phyloP scores from a whole-genome alignment of 305 asterid species.

The Fraxinus baroniana region DNA sequence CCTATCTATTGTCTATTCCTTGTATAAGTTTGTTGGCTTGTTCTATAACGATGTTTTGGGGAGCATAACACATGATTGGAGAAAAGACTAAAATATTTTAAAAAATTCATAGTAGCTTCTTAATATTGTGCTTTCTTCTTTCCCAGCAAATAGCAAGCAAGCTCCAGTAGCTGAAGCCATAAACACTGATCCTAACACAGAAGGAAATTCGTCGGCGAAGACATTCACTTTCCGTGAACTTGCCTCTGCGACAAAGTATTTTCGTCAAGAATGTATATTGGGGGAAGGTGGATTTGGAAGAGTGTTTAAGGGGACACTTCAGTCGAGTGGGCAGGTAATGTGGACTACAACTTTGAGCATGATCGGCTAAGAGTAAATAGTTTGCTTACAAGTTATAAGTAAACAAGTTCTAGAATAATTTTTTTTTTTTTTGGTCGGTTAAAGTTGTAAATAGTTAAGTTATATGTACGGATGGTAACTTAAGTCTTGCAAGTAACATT shows the following conservation, averaged over 20 bases:
- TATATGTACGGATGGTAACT: not conserved
- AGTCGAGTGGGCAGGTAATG: constrained; percentile 43
- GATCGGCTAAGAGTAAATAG: not conserved
- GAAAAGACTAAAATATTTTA: not conserved
- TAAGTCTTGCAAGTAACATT: not conserved
- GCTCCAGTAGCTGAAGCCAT: constrained; percentile 12
- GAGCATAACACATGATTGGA: not conserved
- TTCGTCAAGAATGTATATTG: constrained; percentile 39
- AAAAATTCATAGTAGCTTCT: constrained; percentile 1
- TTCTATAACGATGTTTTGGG: not conserved
- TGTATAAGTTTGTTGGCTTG: not conserved
- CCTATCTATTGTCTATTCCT: not conserved
- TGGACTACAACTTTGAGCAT: not conserved
- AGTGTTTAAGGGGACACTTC: constrained; percentile 42
- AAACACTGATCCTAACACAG: constrained; percentile 15
- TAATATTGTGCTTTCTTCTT: constrained; percentile 15
- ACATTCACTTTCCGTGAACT: constrained; percentile 53
- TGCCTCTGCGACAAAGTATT: constrained; percentile 52
- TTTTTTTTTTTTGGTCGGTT: not conserved
- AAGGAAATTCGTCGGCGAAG: constrained; percentile 21
- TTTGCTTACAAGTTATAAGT: not conserved
- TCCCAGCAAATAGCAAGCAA: constrained; percentile 21
- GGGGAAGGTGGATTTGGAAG: constrained; percentile 53
- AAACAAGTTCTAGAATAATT: not conserved
- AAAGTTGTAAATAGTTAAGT: not conserved